phyloP scores from a whole-genome alignment of 306 rosid species.

The Rubus idaeus region DNA sequence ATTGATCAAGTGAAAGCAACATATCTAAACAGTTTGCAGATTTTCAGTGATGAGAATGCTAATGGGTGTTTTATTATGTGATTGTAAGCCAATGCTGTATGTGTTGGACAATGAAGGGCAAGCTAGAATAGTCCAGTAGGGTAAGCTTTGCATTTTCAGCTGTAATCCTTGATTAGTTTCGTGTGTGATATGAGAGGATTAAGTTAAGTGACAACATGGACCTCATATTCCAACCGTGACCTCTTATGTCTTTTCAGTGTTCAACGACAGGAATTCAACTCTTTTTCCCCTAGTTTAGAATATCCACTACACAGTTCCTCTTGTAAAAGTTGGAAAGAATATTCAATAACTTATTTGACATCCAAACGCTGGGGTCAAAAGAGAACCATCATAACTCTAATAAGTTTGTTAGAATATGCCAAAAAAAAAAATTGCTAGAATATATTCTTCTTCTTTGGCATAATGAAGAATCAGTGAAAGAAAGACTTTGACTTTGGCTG shows the following conservation, averaged over 20 bases:
- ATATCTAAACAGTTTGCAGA: conserved; percentile 46
- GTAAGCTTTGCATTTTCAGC: neutral
- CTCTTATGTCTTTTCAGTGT: neutral
- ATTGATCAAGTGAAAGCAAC: conserved; percentile 33
- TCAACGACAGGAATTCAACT: no score
- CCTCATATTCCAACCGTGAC: neutral
- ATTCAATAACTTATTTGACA: neutral
- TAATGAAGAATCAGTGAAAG: neutral
- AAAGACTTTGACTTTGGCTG: neutral
- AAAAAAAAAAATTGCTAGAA: neutral
- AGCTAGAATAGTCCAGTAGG: neutral
- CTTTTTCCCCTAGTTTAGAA: neutral
- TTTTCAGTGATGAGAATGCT: conserved; percentile 85
- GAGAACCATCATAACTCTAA: neutral
- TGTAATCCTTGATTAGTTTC: neutral
- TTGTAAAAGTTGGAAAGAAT: neutral
- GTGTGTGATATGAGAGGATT: neutral
- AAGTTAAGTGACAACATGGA: neutral
- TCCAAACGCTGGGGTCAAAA: neutral
- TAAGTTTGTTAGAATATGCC: neutral
- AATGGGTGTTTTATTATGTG: conserved; percentile 77
- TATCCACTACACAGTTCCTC: neutral
- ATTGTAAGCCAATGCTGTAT: neutral
- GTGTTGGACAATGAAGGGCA: neutral
- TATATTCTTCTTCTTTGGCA: neutral